These are phyloP conservation scores for Tolypocladium tundrense DNA, from an alignment of 2,329 filamentous ascomycete species.

Conservation along the genomic window DNA sequence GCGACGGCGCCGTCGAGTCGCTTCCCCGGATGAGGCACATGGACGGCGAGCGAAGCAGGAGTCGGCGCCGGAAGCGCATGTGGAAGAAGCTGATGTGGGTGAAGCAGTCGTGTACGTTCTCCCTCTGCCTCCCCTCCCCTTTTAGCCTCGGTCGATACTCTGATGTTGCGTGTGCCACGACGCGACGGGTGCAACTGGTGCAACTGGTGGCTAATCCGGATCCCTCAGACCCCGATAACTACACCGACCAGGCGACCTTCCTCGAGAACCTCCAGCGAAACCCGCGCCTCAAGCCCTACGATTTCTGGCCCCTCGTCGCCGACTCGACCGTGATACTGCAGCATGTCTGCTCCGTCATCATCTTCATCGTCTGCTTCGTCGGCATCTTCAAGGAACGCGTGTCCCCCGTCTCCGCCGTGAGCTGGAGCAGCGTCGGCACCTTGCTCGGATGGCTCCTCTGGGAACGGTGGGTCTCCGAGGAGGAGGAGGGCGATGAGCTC, in stretches of 20 bases:
- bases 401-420: constrained; percentile 81
- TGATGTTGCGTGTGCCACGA: neutral
- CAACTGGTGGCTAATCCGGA: neutral
- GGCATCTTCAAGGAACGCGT: constrained; percentile 80
- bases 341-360: constrained; percentile 87
- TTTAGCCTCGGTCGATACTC: neutral
- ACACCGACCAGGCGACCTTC: constrained; percentile 94
- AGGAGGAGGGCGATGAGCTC: constrained; percentile 35
- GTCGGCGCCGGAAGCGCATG: constrained; percentile 57
- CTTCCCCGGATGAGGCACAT: constrained; percentile 29
- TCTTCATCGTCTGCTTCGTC: constrained; percentile 90
- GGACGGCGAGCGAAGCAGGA: constrained; percentile 51
- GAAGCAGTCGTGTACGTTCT: constrained; percentile 72
- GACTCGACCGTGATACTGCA: constrained; percentile 96
- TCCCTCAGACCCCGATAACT: constrained; percentile 81
- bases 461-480: constrained; percentile 79
- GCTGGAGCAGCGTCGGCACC: constrained; percentile 73
- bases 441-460: constrained; percentile 83
- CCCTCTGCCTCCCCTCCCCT: neutral
- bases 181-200: neutral
- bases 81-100: constrained; percentile 99
- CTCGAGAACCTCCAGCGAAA: constrained; percentile 93
- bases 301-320: constrained; percentile 94
- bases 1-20: constrained; percentile 21
- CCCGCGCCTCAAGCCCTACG: constrained; percentile 84